Evolutionary conservation across 176 grass and related monocot genomes (phyloP).

Genomic region (Microstegium vimineum): DNA sequence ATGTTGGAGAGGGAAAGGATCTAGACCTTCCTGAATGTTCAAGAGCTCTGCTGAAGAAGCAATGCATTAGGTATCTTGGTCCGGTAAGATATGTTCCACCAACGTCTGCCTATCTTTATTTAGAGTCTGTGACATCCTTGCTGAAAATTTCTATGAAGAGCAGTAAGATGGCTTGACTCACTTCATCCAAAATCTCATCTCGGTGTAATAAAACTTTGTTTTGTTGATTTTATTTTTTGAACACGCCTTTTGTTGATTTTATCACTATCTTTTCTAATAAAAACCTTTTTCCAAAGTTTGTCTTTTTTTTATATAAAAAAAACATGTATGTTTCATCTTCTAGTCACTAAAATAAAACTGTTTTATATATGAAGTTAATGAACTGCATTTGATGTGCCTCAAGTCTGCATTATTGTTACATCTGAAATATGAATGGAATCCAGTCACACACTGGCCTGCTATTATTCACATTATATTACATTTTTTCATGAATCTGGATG

Average conservation of each 20-base stretch:
- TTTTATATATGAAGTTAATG: not conserved
- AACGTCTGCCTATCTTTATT: not conserved
- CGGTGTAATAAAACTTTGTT: not conserved
- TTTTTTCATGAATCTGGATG: not conserved
- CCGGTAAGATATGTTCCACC: constrained; percentile 56
- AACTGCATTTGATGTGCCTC: not conserved
- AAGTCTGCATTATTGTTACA: not conserved
- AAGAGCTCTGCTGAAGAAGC: constrained; percentile 55
- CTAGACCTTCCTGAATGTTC: constrained; percentile 67
- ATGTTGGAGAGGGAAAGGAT: constrained; percentile 84
- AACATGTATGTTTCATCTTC: not conserved
- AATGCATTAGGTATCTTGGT: constrained; percentile 88
- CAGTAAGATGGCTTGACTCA: too few relatives aligned
- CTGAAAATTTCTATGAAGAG: not conserved
- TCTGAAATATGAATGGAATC: not conserved
- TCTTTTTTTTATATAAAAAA: not conserved
- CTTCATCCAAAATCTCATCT: not conserved
- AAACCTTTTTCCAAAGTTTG: not conserved
- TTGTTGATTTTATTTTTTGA: too few relatives aligned
- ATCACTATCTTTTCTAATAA: not conserved
- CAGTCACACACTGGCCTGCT: not conserved
- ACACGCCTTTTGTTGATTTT: too few relatives aligned
- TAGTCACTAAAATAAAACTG: not conserved
- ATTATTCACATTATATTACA: not conserved
- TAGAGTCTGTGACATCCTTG: not conserved